Evolutionary conservation across 306 rosid genomes (phyloP).

Genomic region (Neltuma alba): DNA sequence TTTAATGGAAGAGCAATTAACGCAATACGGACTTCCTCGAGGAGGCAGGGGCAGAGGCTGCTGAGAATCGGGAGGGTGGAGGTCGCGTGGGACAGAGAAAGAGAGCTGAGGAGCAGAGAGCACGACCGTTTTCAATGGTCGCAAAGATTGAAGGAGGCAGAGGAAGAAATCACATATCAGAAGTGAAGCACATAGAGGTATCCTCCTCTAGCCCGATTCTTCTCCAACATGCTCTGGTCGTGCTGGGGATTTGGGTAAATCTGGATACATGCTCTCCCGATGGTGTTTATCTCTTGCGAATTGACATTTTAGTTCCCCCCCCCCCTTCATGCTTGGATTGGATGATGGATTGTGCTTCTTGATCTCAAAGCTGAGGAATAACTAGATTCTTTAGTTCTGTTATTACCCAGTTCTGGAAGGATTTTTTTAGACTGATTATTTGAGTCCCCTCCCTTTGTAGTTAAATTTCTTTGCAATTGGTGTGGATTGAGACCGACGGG

Average conservation of each 20-base stretch:
- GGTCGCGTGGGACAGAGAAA: background rate
- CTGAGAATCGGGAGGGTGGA: background rate
- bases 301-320: background rate
- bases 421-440: background rate
- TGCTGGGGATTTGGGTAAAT: background rate
- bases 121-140: background rate
- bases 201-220: background rate
- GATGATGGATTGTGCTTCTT: background rate
- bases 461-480: no score
- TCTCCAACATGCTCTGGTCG: background rate
- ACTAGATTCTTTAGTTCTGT: no score
- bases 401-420: background rate
- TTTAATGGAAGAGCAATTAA: background rate
- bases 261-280: background rate
- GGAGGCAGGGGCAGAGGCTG: background rate
- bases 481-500: no score
- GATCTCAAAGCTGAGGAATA: background rate
- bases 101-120: background rate
- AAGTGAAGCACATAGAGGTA: background rate
- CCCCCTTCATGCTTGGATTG: background rate
- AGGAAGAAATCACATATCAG: background rate
- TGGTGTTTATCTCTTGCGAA: background rate
- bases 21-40: background rate
- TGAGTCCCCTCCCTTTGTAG: no score
- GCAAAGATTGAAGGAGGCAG: background rate